A percentile compares a stretch with the other conserved stretches of the same genome.
These are phyloP conservation scores for Annulohypoxylon maeteangense DNA, from an alignment of 495 filamentous ascomycete genomes.

Conservation along the genomic window DNA sequence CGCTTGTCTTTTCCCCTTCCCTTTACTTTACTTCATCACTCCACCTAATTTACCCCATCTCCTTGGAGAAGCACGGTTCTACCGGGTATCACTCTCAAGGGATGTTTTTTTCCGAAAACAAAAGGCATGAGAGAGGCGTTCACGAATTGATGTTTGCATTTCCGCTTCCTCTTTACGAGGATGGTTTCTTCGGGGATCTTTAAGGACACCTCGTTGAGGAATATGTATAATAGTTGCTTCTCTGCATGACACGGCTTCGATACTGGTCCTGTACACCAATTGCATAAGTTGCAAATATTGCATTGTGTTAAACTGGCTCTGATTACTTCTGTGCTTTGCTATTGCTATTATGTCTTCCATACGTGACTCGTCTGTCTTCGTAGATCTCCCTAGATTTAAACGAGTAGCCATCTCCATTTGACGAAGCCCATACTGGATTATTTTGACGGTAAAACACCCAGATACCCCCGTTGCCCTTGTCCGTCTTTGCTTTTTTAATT, in stretches of 20 bases:
- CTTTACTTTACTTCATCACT: not conserved
- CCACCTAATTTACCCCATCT: not conserved
- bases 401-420: not conserved
- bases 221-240: constrained; percentile 19
- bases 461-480: not conserved
- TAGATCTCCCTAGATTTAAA: not conserved
- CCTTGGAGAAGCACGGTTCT: not conserved
- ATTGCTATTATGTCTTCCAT: not conserved
- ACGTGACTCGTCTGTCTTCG: not conserved
- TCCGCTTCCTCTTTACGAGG: not conserved
- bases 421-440: not conserved
- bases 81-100: not conserved
- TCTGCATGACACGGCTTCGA: not conserved
- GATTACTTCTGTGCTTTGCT: not conserved
- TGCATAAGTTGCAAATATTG: not conserved
- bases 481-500: not conserved
- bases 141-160: constrained; percentile 5
- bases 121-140: constrained; percentile 1
- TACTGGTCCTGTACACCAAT: not conserved
- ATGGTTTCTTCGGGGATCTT: not conserved
- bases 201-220: not conserved
- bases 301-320: not conserved
- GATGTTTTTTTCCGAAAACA: not conserved
- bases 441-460: not conserved
- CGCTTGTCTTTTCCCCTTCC: constrained; percentile 1